A percentile compares a stretch with the other conserved stretches of the same genome.
phyloP scores from a whole-genome alignment of 1,284 basidiomycete genomes.

The Caloboletus inedulis region DNA sequence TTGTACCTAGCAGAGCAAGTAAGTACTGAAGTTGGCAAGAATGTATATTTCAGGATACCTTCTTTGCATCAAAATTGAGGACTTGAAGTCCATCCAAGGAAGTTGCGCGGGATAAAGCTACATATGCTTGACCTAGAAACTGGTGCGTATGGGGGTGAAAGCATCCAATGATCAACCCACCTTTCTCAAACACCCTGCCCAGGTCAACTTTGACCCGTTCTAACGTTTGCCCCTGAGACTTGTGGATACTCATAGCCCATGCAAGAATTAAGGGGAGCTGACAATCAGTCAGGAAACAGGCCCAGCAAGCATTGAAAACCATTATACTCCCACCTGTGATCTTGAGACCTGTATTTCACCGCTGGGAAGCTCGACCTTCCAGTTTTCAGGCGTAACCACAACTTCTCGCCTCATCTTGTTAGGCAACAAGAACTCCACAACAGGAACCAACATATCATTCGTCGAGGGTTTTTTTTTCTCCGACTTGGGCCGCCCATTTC shows the following conservation, averaged over 20 bases:
- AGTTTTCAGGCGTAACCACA: slow-evolving; percentile 70
- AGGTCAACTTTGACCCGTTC: slow-evolving; percentile 84
- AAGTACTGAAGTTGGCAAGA: neutral
- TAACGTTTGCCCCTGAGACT: slow-evolving; percentile 88
- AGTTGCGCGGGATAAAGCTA: slow-evolving; percentile 93
- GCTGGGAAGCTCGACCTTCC: slow-evolving; percentile 82
- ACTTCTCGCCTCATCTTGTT: slow-evolving; percentile 54
- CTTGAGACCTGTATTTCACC: slow-evolving; percentile 78
- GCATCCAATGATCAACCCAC: slow-evolving; percentile 35
- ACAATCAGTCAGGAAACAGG: neutral
- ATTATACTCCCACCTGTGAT: slow-evolving; percentile 56
- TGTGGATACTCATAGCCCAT: slow-evolving; percentile 95
- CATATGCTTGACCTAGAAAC: slow-evolving; percentile 81
- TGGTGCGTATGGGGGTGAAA: slow-evolving; percentile 3
- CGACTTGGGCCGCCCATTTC: slow-evolving; percentile 32
- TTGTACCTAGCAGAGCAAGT: slow-evolving; percentile 47
- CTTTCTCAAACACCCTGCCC: slow-evolving; percentile 82
- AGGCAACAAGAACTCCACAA: slow-evolving; percentile 75
- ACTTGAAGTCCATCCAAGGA: slow-evolving; percentile 90
- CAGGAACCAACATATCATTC: slow-evolving; percentile 53
- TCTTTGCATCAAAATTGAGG: slow-evolving; percentile 76
- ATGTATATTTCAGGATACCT: slow-evolving; percentile 42
- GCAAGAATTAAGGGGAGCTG: slow-evolving; percentile 80
- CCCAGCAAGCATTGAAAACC: slow-evolving; percentile 20
- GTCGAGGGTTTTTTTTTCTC: slow-evolving; percentile 26